Percentiles rank a stretch among this genome's conserved stretches.
These are phyloP conservation scores for Microsporum ferrugineum DNA, from an alignment of 2,329 filamentous ascomycete species.

Conservation along the genomic window DNA sequence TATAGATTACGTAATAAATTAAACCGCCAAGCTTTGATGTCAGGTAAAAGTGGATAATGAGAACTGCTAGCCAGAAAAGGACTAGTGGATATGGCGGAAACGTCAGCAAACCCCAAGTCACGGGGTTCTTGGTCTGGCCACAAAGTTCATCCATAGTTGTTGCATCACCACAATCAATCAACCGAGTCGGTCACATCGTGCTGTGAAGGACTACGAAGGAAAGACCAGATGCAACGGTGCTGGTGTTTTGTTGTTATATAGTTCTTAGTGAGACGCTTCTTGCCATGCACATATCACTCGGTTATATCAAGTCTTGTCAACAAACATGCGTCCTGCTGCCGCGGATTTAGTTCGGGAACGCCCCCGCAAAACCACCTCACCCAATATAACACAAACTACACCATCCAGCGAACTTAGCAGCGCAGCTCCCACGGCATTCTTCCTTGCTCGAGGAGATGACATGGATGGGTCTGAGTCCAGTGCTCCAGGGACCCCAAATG, in stretches of 20 bases:
- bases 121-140: not conserved
- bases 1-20: not conserved
- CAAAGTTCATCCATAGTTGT: not conserved
- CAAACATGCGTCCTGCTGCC: slow-evolving; percentile 28
- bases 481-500: slow-evolving; percentile 23
- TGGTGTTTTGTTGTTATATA: not conserved
- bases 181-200: not conserved
- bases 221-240: not conserved
- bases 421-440: slow-evolving; percentile 46
- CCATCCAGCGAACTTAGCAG: slow-evolving; percentile 29
- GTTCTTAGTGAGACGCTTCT: not conserved
- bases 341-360: slow-evolving; percentile 24
- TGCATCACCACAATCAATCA: not conserved
- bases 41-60: not conserved
- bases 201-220: not conserved
- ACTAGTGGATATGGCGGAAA: not conserved
- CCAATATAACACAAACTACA: slow-evolving; percentile 17
- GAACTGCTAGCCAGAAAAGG: not conserved
- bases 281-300: not conserved
- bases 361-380: slow-evolving; percentile 27
- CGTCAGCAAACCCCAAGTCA: slow-evolving; percentile 1
- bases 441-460: slow-evolving; percentile 45
- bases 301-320: not conserved
- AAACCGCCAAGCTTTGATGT: not conserved
- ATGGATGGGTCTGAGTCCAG: slow-evolving; percentile 31